Evolutionary conservation across 257 asterid species (phyloP).

Genomic region (Gynochthodes officinalis): DNA sequence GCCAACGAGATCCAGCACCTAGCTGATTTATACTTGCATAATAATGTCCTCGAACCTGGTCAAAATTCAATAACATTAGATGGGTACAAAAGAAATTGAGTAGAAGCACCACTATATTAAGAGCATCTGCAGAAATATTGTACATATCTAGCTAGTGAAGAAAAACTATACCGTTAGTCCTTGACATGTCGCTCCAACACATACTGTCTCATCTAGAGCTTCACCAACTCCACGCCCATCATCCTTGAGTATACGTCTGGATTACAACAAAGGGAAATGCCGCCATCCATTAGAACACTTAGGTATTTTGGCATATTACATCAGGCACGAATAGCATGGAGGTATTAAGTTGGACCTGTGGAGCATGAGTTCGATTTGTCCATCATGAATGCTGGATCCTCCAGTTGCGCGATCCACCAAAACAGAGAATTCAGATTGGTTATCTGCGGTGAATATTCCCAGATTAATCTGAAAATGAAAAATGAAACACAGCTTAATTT

Average conservation of each 20-base stretch:
- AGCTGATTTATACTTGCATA: constrained; percentile 47
- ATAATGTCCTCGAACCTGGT: constrained; percentile 77
- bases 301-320: background rate
- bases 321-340: background rate
- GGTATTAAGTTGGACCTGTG: constrained; percentile 53
- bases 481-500: background rate
- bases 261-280: constrained; percentile 2
- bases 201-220: constrained; percentile 66
- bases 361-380: constrained; percentile 81
- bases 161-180: constrained; percentile 55
- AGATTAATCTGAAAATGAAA: constrained; percentile 56
- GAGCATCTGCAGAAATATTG: no score
- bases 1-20: constrained; percentile 74
- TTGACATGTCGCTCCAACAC: constrained; percentile 43
- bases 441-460: constrained; percentile 63
- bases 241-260: constrained; percentile 61
- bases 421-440: constrained; percentile 63
- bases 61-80: background rate
- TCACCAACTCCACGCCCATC: constrained; percentile 66
- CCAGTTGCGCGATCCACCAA: constrained; percentile 85
- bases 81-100: background rate
- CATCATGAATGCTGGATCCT: constrained; percentile 83
- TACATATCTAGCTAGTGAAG: background rate
- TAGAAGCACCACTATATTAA: background rate
- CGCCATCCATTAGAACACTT: background rate